Percentiles rank a stretch among this genome's conserved stretches.
These are phyloP conservation scores for Epicoccum sorghinum DNA, from an alignment of 2,329 filamentous ascomycete genomes.

Conservation along the genomic window DNA sequence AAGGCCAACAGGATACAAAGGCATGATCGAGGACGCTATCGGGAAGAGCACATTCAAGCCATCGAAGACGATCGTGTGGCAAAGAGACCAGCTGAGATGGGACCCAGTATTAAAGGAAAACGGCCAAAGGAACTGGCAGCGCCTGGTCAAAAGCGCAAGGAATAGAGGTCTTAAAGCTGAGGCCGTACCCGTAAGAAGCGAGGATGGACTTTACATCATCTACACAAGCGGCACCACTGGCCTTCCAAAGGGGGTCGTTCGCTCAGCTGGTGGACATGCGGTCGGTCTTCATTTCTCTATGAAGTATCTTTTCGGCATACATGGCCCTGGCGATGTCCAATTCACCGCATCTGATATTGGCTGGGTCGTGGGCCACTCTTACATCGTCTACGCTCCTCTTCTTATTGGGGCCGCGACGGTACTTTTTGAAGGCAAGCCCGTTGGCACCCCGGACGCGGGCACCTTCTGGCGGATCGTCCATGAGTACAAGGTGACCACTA, in stretches of 20 bases:
- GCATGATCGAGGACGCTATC: constrained; percentile 77
- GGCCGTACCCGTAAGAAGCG: constrained; percentile 78
- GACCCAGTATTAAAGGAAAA: constrained; percentile 67
- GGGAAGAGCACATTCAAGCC: constrained; percentile 73
- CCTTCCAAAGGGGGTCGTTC: constrained; percentile 79
- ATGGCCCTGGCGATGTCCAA: constrained; percentile 82
- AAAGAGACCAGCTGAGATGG: constrained; percentile 79
- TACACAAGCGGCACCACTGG: constrained; percentile 87
- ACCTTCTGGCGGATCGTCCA: constrained; percentile 87
- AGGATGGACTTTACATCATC: constrained; percentile 86
- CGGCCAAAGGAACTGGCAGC: constrained; percentile 81
- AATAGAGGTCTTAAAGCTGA: constrained; percentile 71
- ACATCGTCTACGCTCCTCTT: constrained; percentile 88
- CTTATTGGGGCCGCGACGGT: constrained; percentile 85
- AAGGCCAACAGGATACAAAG: constrained; percentile 74
- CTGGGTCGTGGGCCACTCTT: constrained; percentile 79
- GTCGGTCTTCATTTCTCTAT: constrained; percentile 85
- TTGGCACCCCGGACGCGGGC: constrained; percentile 85
- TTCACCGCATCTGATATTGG: constrained; percentile 86
- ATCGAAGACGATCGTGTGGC: constrained; percentile 77
- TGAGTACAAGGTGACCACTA: constrained; percentile 80
- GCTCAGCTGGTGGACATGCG: constrained; percentile 84
- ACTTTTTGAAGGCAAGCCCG: constrained; percentile 91
- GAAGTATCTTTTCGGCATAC: constrained; percentile 80
- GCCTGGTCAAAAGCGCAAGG: constrained; percentile 72